Evolutionary conservation across 169 alveolate genomes (phyloP), one percentile per base, ranked within the genome.

Genomic region (Cryptosporidium sp.): DNA sequence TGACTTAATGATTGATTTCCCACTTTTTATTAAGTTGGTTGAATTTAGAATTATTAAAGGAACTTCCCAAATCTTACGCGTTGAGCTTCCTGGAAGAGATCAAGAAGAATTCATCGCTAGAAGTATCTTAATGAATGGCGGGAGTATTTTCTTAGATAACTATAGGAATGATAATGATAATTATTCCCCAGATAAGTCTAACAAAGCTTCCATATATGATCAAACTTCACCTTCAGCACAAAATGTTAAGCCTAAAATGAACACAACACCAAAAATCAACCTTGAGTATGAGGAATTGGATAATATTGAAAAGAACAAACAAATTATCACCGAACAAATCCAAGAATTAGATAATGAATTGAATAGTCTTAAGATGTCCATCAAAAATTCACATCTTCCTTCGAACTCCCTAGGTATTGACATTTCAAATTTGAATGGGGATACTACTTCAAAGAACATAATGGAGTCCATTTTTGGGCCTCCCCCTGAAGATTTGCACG

Each of bases 1-100:
- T 29, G 48, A 80, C 9, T 41, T 65, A n/a, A 80, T 61, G 9
- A 52, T 80, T n/a, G 89, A 80, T 39, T 80, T 80, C 29, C 75
- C 73, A 41, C 45, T 80, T 8, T 80, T 80, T n/a, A n/a, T 62
- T 2, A 80, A 80, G 10, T 33, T 80, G 35, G 89, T 80, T n/a
- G 89, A 80, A 45, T 80, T 23, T 41, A 59, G 89, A 23, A 48
- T 80, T 26, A 65, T 80, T 41, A 80, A 62, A 45, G 89, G 89
- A 5, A 80, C 89, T 1, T 80, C 89, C 10, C 89, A 80, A 29
- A 41, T 80, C 45, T 41, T 80, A 10, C 31, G 89, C 10, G 37
- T 80, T 21, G 75, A 62, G 37, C 52, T 62, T 26, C 89, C 89
- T 35, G 75, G 31, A 0, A 80, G 16, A 41, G 75, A 80, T 14